Base-by-base conservation (phyloP, 208 protist genomes). In the Leishmania arabica region DNA sequence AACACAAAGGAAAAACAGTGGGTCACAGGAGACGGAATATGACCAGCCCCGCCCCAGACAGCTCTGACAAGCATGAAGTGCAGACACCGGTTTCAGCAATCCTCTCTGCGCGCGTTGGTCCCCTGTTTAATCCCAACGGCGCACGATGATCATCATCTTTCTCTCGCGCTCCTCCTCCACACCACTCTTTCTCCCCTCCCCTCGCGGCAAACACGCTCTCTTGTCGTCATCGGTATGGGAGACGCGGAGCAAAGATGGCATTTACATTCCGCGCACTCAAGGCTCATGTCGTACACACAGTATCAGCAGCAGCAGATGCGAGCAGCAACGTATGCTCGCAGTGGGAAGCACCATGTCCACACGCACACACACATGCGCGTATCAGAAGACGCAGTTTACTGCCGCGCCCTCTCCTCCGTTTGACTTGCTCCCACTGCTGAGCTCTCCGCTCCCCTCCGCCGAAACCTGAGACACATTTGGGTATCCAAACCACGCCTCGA, bases 401-500 rank as follows among this genome's bases (percentile, higher is more conserved):
- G 40, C 17, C 13, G 58, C 58, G 24, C 11, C 24, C 19, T 65
- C 27, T 45, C 71, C 27, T 84, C 78, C 47, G 60, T 75, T 21
- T 45, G 17, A 49, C 81, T 80, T 17, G n/a, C 27, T 27, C 34
- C 54, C 27, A 73, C n/a, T 13, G 60, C 69, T 5, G 79, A 42
- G 31, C 6, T 53, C 40, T 65, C 75, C 24, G 73, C 78, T 54
- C 37, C 42, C 49, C 51, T 88, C 87, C 11, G 56, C 72, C 2
- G 82, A 66, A 56, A 91, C 86, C 83, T 96, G 92, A 27, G 90
- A 89, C 31, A 58, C 84, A 79, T 96, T 95, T 2, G 89, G 89
- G 78, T 90, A 96, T 5, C 95, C 95, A 84, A 98, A 98, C 93
- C 95, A 96, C 37, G 86, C 92, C 83, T 94, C 87, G 82, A 98